Evolutionary conservation across 208 protist species (phyloP), one percentile per base, ranked within the genome.

Genomic region (Trypanosomatidae sp.): DNA sequence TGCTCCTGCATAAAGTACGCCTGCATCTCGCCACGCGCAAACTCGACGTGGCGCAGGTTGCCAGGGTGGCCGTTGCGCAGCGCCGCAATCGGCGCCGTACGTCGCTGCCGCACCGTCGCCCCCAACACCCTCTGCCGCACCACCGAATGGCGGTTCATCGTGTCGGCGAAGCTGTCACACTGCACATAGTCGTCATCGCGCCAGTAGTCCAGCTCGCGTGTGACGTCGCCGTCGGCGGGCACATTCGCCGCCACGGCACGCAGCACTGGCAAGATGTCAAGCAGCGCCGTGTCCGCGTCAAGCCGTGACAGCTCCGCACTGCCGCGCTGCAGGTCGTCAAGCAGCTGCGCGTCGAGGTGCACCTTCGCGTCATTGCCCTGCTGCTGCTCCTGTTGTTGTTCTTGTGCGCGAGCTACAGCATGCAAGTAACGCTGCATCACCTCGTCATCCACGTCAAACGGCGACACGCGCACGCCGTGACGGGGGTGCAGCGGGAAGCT

Each of bases 401-500:
- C 48, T 33, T 53, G 58, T 25, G 38, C 33, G 2, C 28, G 53
- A 18, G 25, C 46, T 1, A 66, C 15, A 4, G 62, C 66, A 26
- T 64, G 44, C 47, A 61, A 59, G 61, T 77, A 76, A 28, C 61
- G 48, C 28, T 70, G 48, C 20, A 89, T 43, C 6, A 75, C 40
- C 15, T 39, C 27, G 30, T 69, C 70, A 28, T 86, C 53, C 13
- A 61, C 54, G 21, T 81, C 53, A 39, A 92, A 92, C 23, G 62
- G 43, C 5, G 52, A 8, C 28, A 92, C 74, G 32, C 72, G 69
- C 23, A 92, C 69, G 40, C 66, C 78, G 50, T 86, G 70, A 27
- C 84, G 78, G 23, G 84, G 84, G 3, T 63, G 75, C 27, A 92
- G 71, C 0, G 84, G 84, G 44, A 92, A 92, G 52, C 84, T 92